Evolutionary conservation across 2,329 filamentous ascomycete species (phyloP), one percentile per base, ranked within the genome.

Genomic region (Alternaria brassicicola): DNA sequence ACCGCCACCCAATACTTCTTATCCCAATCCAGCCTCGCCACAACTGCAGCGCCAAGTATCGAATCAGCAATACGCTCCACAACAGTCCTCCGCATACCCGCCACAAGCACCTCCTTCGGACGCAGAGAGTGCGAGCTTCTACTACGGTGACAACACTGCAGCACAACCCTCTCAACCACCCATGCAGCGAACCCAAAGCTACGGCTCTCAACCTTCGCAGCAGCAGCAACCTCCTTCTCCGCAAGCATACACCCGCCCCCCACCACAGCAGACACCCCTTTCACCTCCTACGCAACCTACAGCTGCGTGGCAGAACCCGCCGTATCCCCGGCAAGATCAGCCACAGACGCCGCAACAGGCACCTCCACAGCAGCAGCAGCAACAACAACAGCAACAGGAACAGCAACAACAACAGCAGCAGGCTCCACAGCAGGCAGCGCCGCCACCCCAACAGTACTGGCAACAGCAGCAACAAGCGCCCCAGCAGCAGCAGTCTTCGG

Each of bases 11-110:
- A 73, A 61, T 42, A 61, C 62, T 6, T 56, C 67, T 1, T 74
- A 76, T 56, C 68, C 75, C 52, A 65, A 67, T n/a, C 66, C 72
- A 10, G 64, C 71, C 6, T 77, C 75, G 41, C 77, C 76, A n/a
- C 75, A 75, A 41, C 61, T 77, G 4, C 76, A 78, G 56, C 75
- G 73, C 17, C 69, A 73, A 49, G 64, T 68, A 2, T 74, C 75
- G 0, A 67, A 62, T 33, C 74, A 72, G 36, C 72, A 73, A 56
- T 78, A 79, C 52, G 69, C 71, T 8, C 63, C 70, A 15, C 75
- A 75, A 51, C 65, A 66, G 2, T 47, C 69, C 28, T 61, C 71
- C 2, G 48, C 58, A 46, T 78, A 79, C 57, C 69, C 73, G 9
- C 68, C 70, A 1, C 76, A 78, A 65, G 72, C 70, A 25, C 71